Conservation (phyloP, 2,329 filamentous ascomycete species). For the Alternaria burnsii region DNA sequence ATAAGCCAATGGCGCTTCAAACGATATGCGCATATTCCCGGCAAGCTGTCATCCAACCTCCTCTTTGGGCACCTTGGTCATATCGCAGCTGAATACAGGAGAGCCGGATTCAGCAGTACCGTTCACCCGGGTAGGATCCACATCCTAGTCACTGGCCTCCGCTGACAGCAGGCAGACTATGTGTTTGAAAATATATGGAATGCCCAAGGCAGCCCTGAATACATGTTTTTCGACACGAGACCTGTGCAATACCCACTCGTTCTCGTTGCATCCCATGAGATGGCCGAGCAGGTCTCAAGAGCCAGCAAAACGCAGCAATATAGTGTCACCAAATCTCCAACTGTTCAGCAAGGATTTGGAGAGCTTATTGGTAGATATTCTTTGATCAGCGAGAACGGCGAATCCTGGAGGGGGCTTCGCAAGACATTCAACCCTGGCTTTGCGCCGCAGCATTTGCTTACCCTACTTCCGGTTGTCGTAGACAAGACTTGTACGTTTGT, state of each 20-base stretch:
- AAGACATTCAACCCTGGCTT: slow-evolving; percentile 51
- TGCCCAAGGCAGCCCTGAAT: slow-evolving; percentile 35
- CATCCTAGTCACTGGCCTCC: neutral
- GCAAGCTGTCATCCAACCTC: slow-evolving; percentile 30
- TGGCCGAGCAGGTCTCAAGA: slow-evolving; percentile 48
- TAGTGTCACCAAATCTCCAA: slow-evolving; percentile 47
- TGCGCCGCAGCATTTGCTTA: slow-evolving; percentile 46
- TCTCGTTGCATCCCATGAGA: slow-evolving; percentile 41
- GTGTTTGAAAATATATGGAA: slow-evolving; percentile 41
- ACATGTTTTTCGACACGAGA: slow-evolving; percentile 44
- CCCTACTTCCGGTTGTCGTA: slow-evolving; percentile 46
- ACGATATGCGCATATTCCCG: slow-evolving; percentile 34
- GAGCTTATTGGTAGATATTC: slow-evolving; percentile 40
- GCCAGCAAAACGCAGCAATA: slow-evolving; percentile 40
- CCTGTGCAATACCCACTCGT: slow-evolving; percentile 37
- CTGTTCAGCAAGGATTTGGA: slow-evolving; percentile 29
- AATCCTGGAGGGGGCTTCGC: slow-evolving; percentile 48
- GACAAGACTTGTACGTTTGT: slow-evolving; percentile 48
- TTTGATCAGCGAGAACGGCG: slow-evolving; percentile 38
- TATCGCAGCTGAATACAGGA: slow-evolving; percentile 39
- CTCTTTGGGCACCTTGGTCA: slow-evolving; percentile 39
- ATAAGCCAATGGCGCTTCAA: slow-evolving; percentile 40
- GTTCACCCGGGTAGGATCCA: slow-evolving; percentile 39
- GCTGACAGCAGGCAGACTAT: slow-evolving; percentile 38
- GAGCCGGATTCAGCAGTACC: slow-evolving; percentile 29